These are phyloP conservation scores for Prinsepia uniflora DNA, from an alignment of 306 rosid species.

Conservation along the genomic window DNA sequence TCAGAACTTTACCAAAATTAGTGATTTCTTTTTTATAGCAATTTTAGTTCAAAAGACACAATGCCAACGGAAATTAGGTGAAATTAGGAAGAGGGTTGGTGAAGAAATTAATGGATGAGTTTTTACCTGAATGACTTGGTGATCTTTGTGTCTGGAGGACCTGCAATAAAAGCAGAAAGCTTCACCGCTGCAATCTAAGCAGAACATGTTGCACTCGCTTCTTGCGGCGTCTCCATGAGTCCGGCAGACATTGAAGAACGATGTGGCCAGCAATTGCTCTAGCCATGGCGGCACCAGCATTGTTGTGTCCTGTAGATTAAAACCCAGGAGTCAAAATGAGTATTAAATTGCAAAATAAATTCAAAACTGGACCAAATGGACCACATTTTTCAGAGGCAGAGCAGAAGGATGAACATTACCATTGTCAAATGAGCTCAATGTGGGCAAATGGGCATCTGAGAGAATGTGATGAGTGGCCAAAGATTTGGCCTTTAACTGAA, in stretches of 20 bases:
- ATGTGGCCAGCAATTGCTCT: conserved; percentile 55
- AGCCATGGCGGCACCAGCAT: conserved; percentile 90
- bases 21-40: not conserved
- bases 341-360: not conserved
- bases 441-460: conserved; percentile 13
- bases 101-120: not conserved
- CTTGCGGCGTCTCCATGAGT: conserved; percentile 69
- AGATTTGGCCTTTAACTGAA: not conserved
- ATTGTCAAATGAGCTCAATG: conserved; percentile 27
- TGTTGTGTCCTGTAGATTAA: conserved; percentile 51
- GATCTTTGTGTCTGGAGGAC: conserved; percentile 80
- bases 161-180: conserved; percentile 94
- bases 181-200: conserved; percentile 67
- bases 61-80: not conserved
- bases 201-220: conserved; percentile 89
- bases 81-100: not conserved
- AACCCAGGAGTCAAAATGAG: not conserved
- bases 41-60: not conserved
- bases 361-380: not conserved
- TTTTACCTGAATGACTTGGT: conserved; percentile 79
- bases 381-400: not conserved
- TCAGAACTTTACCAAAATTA: not conserved
- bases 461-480: conserved; percentile 20
- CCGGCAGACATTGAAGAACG: conserved; percentile 71
- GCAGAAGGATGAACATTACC: conserved; percentile 4